phyloP scores from a whole-genome alignment of 2,329 filamentous ascomycete species.

The Ceratocystis destructans region DNA sequence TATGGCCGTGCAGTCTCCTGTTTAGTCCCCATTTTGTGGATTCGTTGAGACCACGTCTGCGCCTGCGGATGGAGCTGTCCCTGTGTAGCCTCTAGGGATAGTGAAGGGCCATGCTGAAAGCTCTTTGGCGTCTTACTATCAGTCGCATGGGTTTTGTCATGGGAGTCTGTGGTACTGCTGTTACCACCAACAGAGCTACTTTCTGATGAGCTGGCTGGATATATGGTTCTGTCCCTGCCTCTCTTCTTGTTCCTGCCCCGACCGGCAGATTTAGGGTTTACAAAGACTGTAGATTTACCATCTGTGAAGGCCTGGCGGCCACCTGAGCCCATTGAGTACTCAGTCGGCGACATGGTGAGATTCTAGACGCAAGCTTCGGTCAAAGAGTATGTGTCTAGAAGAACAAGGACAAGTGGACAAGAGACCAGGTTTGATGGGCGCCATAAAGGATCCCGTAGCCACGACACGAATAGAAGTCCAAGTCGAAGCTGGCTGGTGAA shows the following conservation, averaged over 20 bases:
- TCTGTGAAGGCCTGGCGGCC: neutral
- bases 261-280: neutral
- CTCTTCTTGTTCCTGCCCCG: neutral
- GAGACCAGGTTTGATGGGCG: neutral
- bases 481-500: neutral
- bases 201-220: neutral
- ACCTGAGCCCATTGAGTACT: neutral
- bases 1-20: neutral
- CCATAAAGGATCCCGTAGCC: neutral
- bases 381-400: neutral
- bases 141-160: neutral
- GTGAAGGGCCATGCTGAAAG: neutral
- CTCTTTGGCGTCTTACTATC: neutral
- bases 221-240: neutral
- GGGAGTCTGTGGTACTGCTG: neutral
- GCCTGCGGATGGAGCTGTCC: neutral
- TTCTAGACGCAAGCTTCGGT: neutral
- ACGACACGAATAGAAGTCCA: neutral
- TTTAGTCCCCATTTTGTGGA: neutral
- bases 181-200: neutral
- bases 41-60: neutral
- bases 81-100: neutral
- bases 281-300: neutral
- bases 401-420: neutral
- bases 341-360: neutral